A percentile compares a stretch with the other conserved stretches of the same genome.
These are phyloP conservation scores for Ajuga chamaepitys DNA, from an alignment of 257 asterid genomes.

Conservation along the genomic window DNA sequence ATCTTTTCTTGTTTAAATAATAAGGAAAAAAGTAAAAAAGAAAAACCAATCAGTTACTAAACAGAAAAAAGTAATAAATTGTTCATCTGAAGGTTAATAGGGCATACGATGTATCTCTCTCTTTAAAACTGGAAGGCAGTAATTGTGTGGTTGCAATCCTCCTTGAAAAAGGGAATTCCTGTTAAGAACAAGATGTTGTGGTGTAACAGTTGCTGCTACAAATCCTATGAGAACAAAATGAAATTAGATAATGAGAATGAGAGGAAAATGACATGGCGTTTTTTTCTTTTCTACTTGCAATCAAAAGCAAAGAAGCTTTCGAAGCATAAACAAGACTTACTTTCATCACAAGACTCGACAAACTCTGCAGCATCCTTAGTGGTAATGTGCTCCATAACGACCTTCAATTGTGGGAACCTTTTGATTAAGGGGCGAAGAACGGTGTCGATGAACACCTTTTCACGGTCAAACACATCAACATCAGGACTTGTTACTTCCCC, in stretches of 20 bases:
- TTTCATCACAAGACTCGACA: constrained; percentile 69
- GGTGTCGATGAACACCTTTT: constrained; percentile 77
- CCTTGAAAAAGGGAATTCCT: constrained; percentile 93
- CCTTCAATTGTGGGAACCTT: constrained; percentile 67
- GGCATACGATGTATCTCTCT: constrained; percentile 79
- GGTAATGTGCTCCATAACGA: constrained; percentile 96
- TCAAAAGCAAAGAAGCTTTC: not conserved
- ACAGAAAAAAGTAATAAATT: not conserved
- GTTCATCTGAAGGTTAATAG: constrained; percentile 1
- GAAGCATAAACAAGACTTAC: constrained; percentile 23
- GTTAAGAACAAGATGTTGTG: constrained; percentile 88
- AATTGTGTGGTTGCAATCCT: constrained; percentile 88
- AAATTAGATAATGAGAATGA: constrained; percentile 16
- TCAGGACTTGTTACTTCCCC: constrained; percentile 88
- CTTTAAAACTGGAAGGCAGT: constrained; percentile 88
- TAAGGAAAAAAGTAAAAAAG: no score
- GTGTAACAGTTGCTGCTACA: constrained; percentile 96
- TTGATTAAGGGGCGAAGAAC: constrained; percentile 60
- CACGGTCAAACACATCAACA: constrained; percentile 88
- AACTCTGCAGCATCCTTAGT: constrained; percentile 83
- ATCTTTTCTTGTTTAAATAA: not conserved
- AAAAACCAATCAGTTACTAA: no score
- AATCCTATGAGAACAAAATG: constrained; percentile 37
- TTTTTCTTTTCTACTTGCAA: not conserved
- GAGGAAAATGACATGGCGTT: not conserved